Conservation (phyloP, 768 basidiomycete species). For the Hydnum rufescens region DNA sequence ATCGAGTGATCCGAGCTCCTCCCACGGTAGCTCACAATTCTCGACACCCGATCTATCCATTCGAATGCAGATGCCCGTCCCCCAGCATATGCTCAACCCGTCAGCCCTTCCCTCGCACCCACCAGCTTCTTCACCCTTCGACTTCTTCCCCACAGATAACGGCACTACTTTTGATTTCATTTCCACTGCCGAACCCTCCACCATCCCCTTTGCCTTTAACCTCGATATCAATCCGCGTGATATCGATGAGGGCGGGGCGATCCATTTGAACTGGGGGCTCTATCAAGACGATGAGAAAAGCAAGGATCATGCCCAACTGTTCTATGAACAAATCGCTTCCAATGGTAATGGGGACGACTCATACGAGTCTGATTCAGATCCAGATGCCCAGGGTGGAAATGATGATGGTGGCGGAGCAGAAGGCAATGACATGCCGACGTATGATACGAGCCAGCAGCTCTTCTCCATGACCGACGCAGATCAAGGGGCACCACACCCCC, state of each 20-base stretch:
- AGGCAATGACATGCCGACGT: background rate
- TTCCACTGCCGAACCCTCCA: background rate
- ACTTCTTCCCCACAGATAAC: background rate
- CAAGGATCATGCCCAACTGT: background rate
- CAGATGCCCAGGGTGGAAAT: background rate
- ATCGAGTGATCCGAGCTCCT: background rate
- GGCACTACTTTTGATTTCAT: background rate
- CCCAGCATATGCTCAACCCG: background rate
- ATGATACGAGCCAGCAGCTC: background rate
- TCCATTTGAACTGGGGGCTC: background rate
- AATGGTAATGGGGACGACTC: background rate
- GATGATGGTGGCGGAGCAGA: background rate
- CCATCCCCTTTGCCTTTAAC: background rate
- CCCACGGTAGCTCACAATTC: background rate
- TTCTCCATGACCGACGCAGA: background rate
- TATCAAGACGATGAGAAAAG: background rate
- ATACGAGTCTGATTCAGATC: background rate
- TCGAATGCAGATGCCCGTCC: background rate
- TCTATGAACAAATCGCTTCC: background rate
- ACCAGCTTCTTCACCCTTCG: background rate
- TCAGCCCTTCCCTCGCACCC: background rate
- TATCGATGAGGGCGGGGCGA: background rate
- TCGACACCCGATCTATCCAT: background rate
- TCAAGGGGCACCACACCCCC: background rate
- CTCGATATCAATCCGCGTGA: background rate